Conservation (phyloP, 106 monocot species). For the Acorus calamus region DNA sequence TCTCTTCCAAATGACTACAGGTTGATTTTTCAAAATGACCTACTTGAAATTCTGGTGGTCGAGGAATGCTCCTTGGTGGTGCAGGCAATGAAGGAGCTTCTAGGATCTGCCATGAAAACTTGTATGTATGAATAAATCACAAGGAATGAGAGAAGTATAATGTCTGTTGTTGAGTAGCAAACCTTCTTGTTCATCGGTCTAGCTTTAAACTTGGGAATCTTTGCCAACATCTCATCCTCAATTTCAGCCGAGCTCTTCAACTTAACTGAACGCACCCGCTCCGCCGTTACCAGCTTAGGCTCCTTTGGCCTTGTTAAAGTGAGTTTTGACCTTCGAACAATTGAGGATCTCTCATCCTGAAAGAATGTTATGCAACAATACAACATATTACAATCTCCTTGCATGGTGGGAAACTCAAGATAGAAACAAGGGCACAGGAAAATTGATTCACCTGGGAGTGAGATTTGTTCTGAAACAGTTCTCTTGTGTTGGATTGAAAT, state of each 20-base stretch:
- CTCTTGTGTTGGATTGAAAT: constrained; percentile 71
- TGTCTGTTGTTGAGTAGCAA: not conserved
- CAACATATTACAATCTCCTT: too few species aligned
- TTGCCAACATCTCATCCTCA: constrained; percentile 3
- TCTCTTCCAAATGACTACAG: not conserved
- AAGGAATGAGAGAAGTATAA: not conserved
- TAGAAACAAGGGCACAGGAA: not conserved
- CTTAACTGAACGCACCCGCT: not conserved
- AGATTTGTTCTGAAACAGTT: constrained; percentile 30
- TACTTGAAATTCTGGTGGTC: not conserved
- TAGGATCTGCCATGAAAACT: not conserved
- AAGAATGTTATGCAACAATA: not conserved
- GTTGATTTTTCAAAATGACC: not conserved
- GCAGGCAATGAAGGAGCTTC: not conserved
- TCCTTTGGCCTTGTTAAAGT: too few species aligned
- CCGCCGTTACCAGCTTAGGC: not conserved
- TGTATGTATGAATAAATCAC: not conserved
- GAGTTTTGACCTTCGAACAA: too few species aligned
- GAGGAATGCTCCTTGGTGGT: not conserved
- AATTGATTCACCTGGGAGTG: constrained; percentile 33
- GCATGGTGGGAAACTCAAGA: too few species aligned
- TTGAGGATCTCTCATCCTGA: constrained; percentile 24
- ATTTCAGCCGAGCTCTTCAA: not conserved
- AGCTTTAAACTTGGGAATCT: constrained; percentile 2
- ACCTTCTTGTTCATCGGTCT: constrained; percentile 1